Percentiles rank a stretch among this genome's conserved stretches.
These are phyloP conservation scores for Fraxinus greggii DNA, from an alignment of 305 asterid species.

Conservation along the genomic window DNA sequence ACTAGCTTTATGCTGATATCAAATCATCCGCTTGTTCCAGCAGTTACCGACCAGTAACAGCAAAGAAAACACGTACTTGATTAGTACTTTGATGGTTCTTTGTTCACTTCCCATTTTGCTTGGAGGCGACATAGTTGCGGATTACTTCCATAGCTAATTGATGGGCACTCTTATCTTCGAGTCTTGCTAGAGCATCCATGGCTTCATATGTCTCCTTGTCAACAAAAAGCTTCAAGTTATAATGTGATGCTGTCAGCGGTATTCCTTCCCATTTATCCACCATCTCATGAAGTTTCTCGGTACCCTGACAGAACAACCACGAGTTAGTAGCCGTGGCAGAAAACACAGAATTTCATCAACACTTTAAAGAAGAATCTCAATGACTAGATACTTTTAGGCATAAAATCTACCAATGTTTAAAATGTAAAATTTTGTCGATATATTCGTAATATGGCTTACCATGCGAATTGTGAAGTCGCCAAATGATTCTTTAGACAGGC, in stretches of 20 bases:
- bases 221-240: conserved; percentile 74
- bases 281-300: conserved; percentile 67
- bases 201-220: conserved; percentile 77
- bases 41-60: conserved; percentile 35
- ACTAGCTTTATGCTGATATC: conserved; percentile 16
- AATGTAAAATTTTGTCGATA: background rate
- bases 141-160: conserved; percentile 80
- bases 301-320: conserved; percentile 46
- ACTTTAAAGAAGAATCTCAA: background rate
- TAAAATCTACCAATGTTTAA: background rate
- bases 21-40: conserved; percentile 11
- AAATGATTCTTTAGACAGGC: conserved; percentile 72
- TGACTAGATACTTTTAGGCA: background rate
- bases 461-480: conserved; percentile 81
- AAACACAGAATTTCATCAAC: background rate
- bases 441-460: conserved; percentile 41
- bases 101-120: conserved; percentile 57
- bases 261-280: conserved; percentile 80
- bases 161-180: conserved; percentile 71
- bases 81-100: background rate
- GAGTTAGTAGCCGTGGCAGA: background rate
- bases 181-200: conserved; percentile 61
- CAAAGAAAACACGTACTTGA: background rate
- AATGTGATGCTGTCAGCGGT: conserved; percentile 51
- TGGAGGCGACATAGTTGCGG: conserved; percentile 71